Percentiles rank a stretch among this genome's conserved stretches.
Evolutionary conservation across 345 rosid species (phyloP).

Genomic region (Sonneratia caseolaris): DNA sequence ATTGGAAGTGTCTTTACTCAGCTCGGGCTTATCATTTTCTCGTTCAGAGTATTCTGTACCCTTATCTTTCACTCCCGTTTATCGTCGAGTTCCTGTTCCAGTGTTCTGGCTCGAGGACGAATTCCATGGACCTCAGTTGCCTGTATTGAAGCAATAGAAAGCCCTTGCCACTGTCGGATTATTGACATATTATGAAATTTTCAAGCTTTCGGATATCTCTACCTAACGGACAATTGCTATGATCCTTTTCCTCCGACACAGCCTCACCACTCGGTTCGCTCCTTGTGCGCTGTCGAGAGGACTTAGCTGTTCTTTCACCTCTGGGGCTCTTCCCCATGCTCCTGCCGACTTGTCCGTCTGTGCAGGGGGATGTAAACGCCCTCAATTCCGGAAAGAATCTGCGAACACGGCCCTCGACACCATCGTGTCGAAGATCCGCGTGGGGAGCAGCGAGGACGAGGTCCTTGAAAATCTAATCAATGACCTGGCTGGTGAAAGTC

Average conservation of each 20-base stretch:
- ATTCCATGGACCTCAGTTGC: too few species aligned
- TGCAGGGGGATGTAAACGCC: background rate
- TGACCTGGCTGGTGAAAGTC: conserved; percentile 26
- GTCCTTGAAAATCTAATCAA: conserved; percentile 27
- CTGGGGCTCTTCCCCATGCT: background rate
- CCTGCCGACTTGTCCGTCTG: background rate
- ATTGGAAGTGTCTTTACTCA: too few species aligned
- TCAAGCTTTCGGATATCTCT: background rate
- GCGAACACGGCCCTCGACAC: background rate
- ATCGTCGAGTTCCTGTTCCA: too few species aligned
- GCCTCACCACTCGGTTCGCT: background rate
- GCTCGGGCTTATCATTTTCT: too few species aligned
- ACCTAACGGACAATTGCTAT: background rate
- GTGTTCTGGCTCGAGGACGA: too few species aligned
- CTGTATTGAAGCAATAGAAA: too few species aligned
- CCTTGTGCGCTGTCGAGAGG: background rate
- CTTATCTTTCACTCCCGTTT: too few species aligned
- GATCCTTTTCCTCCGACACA: background rate
- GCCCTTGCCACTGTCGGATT: too few species aligned
- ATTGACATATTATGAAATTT: too few species aligned
- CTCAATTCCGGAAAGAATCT: background rate
- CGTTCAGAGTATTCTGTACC: too few species aligned
- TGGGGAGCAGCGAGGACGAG: conserved; percentile 29
- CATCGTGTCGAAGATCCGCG: background rate
- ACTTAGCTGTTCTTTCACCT: background rate